Evolutionary conservation across 176 grass and related monocot genomes (phyloP).

Genomic region (Areca catechu): DNA sequence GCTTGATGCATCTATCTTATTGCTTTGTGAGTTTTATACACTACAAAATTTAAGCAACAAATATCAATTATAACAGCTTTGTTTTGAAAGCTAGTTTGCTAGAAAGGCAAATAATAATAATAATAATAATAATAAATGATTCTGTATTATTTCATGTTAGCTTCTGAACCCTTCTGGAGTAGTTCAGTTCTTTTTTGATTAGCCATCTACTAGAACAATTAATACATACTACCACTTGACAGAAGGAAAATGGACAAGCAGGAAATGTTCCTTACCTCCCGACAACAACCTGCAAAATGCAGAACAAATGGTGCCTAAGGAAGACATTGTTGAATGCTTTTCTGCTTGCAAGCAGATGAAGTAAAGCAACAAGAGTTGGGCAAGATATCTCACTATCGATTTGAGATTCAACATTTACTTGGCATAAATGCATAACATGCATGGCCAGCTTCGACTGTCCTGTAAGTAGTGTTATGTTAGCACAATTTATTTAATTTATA

Average conservation of each 20-base stretch:
- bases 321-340: slow-evolving; percentile 80
- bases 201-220: too few relatives aligned
- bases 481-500: not conserved
- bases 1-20: not conserved
- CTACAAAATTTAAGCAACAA: too few relatives aligned
- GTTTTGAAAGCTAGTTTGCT: too few relatives aligned
- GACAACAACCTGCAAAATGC: slow-evolving; percentile 88
- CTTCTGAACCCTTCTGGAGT: too few relatives aligned
- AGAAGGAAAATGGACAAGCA: slow-evolving; percentile 14
- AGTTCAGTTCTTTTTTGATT: too few relatives aligned
- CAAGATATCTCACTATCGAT: slow-evolving; percentile 44
- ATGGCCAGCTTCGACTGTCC: slow-evolving; percentile 67
- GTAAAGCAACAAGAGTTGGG: slow-evolving; percentile 52
- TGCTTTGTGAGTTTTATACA: not conserved
- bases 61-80: too few relatives aligned
- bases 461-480: slow-evolving; percentile 30
- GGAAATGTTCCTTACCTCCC: slow-evolving; percentile 60
- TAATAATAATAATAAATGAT: too few relatives aligned
- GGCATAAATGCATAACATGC: slow-evolving; percentile 77
- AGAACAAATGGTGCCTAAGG: slow-evolving; percentile 92
- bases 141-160: too few relatives aligned
- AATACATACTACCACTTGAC: too few relatives aligned
- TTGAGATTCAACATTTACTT: slow-evolving; percentile 44
- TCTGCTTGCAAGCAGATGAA: slow-evolving; percentile 59
- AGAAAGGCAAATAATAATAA: too few relatives aligned